Evolutionary conservation across 352 stramenopile genomes (phyloP).

Genomic region (Globisporangium megalacanthum): DNA sequence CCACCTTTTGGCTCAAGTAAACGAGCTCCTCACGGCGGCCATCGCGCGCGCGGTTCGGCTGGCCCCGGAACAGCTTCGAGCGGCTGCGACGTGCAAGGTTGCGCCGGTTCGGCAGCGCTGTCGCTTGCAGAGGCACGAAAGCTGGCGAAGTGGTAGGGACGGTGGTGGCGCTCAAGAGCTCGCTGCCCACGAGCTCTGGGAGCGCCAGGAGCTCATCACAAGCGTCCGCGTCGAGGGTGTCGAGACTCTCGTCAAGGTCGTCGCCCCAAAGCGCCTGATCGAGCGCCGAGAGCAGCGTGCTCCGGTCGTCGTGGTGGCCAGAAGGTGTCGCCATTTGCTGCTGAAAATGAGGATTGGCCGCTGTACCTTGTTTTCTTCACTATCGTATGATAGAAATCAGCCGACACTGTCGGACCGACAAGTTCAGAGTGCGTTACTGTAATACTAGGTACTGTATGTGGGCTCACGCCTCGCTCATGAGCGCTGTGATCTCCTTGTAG

Average conservation of each 20-base stretch:
- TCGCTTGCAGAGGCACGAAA: constrained; percentile 8
- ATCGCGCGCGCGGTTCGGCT: constrained; percentile 32
- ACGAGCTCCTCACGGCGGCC: constrained; percentile 32
- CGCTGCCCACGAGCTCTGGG: not conserved
- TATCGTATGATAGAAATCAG: no score
- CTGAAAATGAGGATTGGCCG: no score
- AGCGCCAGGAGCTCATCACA: not conserved
- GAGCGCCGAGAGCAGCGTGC: constrained; percentile 2
- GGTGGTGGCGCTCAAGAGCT: not conserved
- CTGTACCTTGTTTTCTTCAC: no score
- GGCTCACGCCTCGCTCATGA: constrained; percentile 39
- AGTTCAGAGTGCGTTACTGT: no score
- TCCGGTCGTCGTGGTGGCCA: no score
- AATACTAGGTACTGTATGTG: not conserved
- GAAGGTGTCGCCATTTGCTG: no score
- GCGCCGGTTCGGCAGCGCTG: constrained; percentile 2
- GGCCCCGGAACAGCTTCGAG: constrained; percentile 24
- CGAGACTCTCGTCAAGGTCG: not conserved
- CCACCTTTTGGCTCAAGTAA: constrained; percentile 37
- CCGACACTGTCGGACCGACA: no score
- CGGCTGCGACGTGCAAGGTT: constrained; percentile 11
- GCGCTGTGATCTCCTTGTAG: constrained; percentile 74
- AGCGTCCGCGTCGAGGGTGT: not conserved
- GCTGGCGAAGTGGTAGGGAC: not conserved
- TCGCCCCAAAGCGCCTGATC: constrained; percentile 13